Conservation (phyloP, 2,329 filamentous ascomycete genomes). For the Alternaria metachromatica region DNA sequence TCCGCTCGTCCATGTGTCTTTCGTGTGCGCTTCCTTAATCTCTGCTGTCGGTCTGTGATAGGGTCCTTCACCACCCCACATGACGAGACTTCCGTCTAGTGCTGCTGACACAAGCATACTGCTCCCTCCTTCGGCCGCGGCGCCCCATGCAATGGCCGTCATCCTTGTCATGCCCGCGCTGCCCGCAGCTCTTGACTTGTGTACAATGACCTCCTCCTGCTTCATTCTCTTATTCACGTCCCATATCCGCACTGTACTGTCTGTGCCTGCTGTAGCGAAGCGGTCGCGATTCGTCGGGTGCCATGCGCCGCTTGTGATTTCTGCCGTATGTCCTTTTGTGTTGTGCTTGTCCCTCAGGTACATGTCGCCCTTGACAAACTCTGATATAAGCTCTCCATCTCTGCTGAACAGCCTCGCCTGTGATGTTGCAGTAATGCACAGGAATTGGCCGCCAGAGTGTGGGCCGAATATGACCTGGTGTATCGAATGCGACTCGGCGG, state of each 20-base stretch:
- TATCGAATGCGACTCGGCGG: constrained; percentile 84
- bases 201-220: constrained; percentile 93
- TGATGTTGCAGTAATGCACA: constrained; percentile 86
- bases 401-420: constrained; percentile 89
- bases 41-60: constrained; percentile 83
- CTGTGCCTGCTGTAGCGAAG: constrained; percentile 89
- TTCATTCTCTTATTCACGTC: constrained; percentile 89
- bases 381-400: constrained; percentile 83
- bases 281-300: constrained; percentile 84
- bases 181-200: constrained; percentile 90
- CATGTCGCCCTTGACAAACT: constrained; percentile 98
- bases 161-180: constrained; percentile 90
- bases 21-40: constrained; percentile 80
- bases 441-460: constrained; percentile 76
- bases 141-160: constrained; percentile 89
- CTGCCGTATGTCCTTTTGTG: constrained; percentile 94
- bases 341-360: constrained; percentile 97
- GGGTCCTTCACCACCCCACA: constrained; percentile 91
- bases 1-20: constrained; percentile 89
- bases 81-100: constrained; percentile 85
- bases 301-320: constrained; percentile 89
- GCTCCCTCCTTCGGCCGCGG: constrained; percentile 74
- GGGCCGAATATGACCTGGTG: constrained; percentile 89
- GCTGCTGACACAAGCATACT: constrained; percentile 83
- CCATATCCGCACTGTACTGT: constrained; percentile 96